Percentiles rank a stretch among this genome's conserved stretches.
phyloP scores from a whole-genome alignment of 148 eudicot species.

The Pouteria glomerata region DNA sequence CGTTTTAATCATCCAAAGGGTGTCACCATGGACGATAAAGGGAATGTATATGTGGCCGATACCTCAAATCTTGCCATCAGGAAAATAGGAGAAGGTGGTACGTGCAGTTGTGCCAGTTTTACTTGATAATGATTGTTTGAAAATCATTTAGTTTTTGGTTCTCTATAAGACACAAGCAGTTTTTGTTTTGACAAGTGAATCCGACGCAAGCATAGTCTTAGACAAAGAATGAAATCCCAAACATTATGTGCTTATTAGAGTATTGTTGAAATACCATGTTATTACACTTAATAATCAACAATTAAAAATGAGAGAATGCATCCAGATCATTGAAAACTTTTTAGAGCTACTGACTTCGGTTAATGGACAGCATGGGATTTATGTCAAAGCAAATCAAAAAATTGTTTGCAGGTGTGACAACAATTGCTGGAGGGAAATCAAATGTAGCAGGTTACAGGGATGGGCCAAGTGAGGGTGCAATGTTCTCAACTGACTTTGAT shows the following conservation, averaged over 20 bases:
- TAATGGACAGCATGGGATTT: background rate
- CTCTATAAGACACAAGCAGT: no score
- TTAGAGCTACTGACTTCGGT: background rate
- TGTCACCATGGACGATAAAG: conserved; percentile 90
- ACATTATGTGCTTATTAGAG: background rate
- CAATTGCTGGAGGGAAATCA: conserved; percentile 99
- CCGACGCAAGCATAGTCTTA: background rate
- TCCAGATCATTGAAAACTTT: background rate
- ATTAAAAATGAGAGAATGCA: background rate
- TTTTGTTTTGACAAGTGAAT: no score
- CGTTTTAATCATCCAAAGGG: conserved; percentile 91
- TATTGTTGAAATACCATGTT: background rate
- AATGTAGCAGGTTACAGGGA: conserved; percentile 92
- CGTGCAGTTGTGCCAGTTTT: background rate
- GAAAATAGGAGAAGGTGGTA: conserved; percentile 96
- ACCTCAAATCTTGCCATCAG: conserved; percentile 81
- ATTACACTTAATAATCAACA: background rate
- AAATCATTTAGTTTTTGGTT: background rate
- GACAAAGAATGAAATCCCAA: conserved; percentile 6
- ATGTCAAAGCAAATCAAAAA: conserved; percentile 1
- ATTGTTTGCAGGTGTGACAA: conserved; percentile 72
- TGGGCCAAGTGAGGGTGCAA: conserved; percentile 94
- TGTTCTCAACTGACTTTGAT: conserved; percentile 86
- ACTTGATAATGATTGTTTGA: background rate
- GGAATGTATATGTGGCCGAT: conserved; percentile 95